These are phyloP conservation scores for Penicillium vulpinum DNA, from an alignment of 2,329 filamentous ascomycete species.

Conservation along the genomic window DNA sequence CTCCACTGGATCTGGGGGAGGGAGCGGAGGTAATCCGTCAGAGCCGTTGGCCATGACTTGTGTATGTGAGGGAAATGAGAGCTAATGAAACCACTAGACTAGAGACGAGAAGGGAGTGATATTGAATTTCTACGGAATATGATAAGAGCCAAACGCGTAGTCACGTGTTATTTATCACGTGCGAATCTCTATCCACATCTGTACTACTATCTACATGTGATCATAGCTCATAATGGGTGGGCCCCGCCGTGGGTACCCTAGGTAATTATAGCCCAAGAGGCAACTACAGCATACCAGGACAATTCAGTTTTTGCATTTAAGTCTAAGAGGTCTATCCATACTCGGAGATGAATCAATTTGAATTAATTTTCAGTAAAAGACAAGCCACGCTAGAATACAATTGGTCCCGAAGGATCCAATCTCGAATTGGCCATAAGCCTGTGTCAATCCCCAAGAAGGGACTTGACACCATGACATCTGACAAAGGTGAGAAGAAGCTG, in stretches of 20 bases:
- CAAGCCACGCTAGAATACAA: constrained; percentile 33
- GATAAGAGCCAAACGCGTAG: constrained; percentile 15
- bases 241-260: no score
- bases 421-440: constrained; percentile 22
- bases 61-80: neutral
- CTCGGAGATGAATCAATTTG: neutral
- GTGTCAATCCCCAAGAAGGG: neutral
- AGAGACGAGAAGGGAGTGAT: constrained; percentile 15
- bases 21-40: constrained; percentile 29
- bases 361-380: constrained; percentile 15
- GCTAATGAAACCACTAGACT: neutral
- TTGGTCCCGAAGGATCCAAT: constrained; percentile 26
- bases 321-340: neutral
- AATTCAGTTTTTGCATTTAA: neutral
- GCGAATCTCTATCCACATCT: neutral
- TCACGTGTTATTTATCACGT: constrained; percentile 27
- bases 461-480: neutral
- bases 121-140: constrained; percentile 34
- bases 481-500: constrained; percentile 11
- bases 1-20: constrained; percentile 39
- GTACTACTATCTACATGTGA: no score
- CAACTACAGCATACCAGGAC: neutral
- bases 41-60: constrained; percentile 31
- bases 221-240: neutral
- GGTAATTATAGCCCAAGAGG: no score